These are phyloP conservation scores for Raddia guianensis DNA, from an alignment of 176 grass and related monocot genomes.

Conservation along the genomic window DNA sequence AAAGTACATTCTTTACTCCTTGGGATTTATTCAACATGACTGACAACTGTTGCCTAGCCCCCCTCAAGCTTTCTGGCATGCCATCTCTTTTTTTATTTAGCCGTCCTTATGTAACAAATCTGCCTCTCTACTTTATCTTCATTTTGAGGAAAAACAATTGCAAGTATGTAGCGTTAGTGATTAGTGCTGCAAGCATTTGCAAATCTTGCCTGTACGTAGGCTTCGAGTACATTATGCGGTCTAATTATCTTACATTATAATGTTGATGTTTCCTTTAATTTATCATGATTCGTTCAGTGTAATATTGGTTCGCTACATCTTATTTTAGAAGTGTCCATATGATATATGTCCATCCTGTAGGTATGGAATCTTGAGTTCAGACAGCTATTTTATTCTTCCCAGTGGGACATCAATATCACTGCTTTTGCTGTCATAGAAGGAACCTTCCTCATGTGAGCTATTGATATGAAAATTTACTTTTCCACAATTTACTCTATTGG, in stretches of 20 bases:
- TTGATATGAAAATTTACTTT: constrained; percentile 21
- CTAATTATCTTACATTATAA: not conserved
- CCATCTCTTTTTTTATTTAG: constrained; percentile 8
- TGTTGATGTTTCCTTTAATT: not conserved
- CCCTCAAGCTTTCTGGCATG: constrained; percentile 7
- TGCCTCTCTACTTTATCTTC: not conserved
- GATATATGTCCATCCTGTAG: constrained; percentile 42
- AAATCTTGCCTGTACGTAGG: not conserved
- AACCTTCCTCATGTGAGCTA: constrained; percentile 79
- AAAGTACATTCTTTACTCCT: not conserved
- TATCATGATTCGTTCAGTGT: not conserved
- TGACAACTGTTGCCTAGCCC: not conserved
- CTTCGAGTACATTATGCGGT: constrained; percentile 8
- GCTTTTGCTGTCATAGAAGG: constrained; percentile 84
- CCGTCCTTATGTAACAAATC: not conserved
- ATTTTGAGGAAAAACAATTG: not conserved
- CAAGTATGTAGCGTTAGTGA: not conserved
- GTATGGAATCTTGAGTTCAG: constrained; percentile 97
- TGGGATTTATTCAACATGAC: not conserved
- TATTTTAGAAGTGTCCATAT: constrained; percentile 10
- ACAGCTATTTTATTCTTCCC: constrained; percentile 67
- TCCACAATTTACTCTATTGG: constrained; percentile 7
- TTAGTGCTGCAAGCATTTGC: not conserved
- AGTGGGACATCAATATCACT: constrained; percentile 85
- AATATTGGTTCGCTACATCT: not conserved